These are phyloP conservation scores for Phytophthora citricola DNA, from an alignment of 352 stramenopile genomes.

Conservation along the genomic window DNA sequence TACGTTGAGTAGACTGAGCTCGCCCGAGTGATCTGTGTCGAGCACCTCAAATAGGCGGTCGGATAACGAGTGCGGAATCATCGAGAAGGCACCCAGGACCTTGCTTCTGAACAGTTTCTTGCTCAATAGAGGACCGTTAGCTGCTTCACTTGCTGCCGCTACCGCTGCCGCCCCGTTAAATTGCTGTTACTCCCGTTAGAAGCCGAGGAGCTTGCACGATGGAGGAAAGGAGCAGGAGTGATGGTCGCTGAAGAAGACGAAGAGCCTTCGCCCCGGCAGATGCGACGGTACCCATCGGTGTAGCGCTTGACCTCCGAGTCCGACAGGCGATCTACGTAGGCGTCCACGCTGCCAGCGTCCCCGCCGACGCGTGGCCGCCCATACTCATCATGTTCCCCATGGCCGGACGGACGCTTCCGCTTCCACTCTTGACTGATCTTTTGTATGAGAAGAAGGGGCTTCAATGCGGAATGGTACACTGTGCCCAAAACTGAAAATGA, in stretches of 20 bases:
- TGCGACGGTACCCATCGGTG: slow-evolving; percentile 74
- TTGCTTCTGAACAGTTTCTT: slow-evolving; percentile 88
- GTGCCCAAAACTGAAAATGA: neutral
- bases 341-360: slow-evolving; percentile 28
- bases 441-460: slow-evolving; percentile 20
- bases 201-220: slow-evolving; percentile 21
- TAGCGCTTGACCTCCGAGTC: slow-evolving; percentile 69
- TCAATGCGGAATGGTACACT: slow-evolving; percentile 28
- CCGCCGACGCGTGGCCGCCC: slow-evolving; percentile 25
- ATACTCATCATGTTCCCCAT: slow-evolving; percentile 83
- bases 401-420: neutral
- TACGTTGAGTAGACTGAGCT: slow-evolving; percentile 69
- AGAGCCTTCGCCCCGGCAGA: slow-evolving; percentile 60
- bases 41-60: slow-evolving; percentile 88
- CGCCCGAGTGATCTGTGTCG: slow-evolving; percentile 68
- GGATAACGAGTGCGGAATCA: slow-evolving; percentile 84
- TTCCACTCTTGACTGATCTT: slow-evolving; percentile 17
- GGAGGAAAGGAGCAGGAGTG: slow-evolving; percentile 15
- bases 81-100: slow-evolving; percentile 74
- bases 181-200: slow-evolving; percentile 30
- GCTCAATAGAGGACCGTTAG: slow-evolving; percentile 34
- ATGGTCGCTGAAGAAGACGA: slow-evolving; percentile 8
- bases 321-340: slow-evolving; percentile 69
- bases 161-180: slow-evolving; percentile 5
- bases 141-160: slow-evolving; percentile 7